phyloP scores from a whole-genome alignment of 2,329 filamentous ascomycete genomes.

The Phaeosphaeriaceae sp. region DNA sequence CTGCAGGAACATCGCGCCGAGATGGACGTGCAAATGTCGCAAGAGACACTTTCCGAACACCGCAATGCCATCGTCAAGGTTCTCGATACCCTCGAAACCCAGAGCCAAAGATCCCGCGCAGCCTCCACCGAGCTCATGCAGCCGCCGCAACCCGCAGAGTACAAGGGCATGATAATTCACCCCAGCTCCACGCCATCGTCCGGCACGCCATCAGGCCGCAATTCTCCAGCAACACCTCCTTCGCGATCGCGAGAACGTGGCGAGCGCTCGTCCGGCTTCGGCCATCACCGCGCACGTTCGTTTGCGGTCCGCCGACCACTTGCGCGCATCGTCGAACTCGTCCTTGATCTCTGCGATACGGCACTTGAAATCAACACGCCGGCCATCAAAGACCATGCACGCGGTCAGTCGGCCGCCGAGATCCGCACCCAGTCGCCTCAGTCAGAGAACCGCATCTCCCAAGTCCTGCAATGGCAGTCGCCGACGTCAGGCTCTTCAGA shows the following conservation, averaged over 20 bases:
- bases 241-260: conserved; percentile 74
- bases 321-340: conserved; percentile 89
- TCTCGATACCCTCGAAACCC: conserved; percentile 86
- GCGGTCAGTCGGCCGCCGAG: conserved; percentile 71
- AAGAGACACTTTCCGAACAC: conserved; percentile 91
- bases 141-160: conserved; percentile 71
- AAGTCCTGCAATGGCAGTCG: conserved; percentile 96
- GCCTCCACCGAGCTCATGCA: conserved; percentile 57
- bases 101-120: conserved; percentile 67
- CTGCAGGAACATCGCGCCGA: conserved; percentile 95
- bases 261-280: conserved; percentile 72
- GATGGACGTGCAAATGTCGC: conserved; percentile 96
- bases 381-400: conserved; percentile 80
- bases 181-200: conserved; percentile 71
- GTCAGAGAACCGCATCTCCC: conserved; percentile 91
- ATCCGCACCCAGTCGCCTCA: conserved; percentile 93
- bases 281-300: conserved; percentile 81
- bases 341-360: conserved; percentile 95
- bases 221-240: conserved; percentile 70
- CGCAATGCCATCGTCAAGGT: conserved; percentile 94
- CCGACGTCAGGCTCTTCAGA: conserved; percentile 90
- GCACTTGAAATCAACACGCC: conserved; percentile 94
- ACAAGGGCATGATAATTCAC: conserved; percentile 87
- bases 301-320: conserved; percentile 91
- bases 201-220: conserved; percentile 73